Percentiles rank a stretch among this genome's conserved stretches.
phyloP scores from a whole-genome alignment of 177 flowering plant genomes.

The Tripterygium wilfordii region DNA sequence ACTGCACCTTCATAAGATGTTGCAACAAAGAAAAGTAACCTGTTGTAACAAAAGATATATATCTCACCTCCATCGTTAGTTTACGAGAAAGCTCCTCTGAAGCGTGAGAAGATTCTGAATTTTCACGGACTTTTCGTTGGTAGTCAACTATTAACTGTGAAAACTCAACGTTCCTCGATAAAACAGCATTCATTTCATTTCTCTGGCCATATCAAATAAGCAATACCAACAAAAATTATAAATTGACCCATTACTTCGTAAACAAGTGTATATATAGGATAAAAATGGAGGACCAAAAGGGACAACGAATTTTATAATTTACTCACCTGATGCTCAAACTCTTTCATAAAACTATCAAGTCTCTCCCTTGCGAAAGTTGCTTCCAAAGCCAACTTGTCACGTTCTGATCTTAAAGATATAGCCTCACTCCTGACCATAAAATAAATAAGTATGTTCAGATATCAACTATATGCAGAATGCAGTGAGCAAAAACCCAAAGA shows the following conservation, averaged over 20 bases:
- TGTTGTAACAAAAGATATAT: neutral
- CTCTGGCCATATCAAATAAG: slow-evolving; percentile 30
- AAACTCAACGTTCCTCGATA: slow-evolving; percentile 80
- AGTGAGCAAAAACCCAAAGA: no score
- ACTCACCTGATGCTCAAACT: slow-evolving; percentile 73
- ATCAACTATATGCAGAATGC: neutral
- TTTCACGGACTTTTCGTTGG: slow-evolving; percentile 73
- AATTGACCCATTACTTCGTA: no score
- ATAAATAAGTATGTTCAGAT: neutral
- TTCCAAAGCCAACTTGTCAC: slow-evolving; percentile 76
- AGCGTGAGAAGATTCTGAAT: slow-evolving; percentile 50
- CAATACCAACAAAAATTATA: neutral
- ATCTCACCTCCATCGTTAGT: slow-evolving; percentile 67
- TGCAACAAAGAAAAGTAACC: no score
- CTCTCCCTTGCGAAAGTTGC: slow-evolving; percentile 70
- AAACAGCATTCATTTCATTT: slow-evolving; percentile 51
- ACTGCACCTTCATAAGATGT: no score
- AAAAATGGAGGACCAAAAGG: neutral
- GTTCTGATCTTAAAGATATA: slow-evolving; percentile 51
- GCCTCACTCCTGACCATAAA: slow-evolving; percentile 47
- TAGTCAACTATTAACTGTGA: slow-evolving; percentile 76
- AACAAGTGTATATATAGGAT: neutral
- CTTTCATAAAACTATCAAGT: slow-evolving; percentile 67
- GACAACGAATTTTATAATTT: neutral
- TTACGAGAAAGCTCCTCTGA: slow-evolving; percentile 77